A percentile compares a stretch with the other conserved stretches of the same genome.
Conservation (phyloP, 192 early-diverging fungal species). For the Paraglomus brasilianum region DNA sequence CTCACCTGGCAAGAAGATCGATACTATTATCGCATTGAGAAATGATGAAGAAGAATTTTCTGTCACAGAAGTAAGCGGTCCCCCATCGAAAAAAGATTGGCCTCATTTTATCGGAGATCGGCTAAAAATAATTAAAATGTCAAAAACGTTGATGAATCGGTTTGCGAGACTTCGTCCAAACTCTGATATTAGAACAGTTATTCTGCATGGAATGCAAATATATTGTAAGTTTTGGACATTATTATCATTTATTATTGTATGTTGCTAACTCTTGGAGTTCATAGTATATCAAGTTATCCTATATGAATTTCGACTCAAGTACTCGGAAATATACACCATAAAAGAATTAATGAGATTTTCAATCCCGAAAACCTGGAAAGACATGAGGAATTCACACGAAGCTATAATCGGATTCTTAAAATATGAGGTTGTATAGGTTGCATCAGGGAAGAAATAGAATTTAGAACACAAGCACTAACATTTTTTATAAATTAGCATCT, state of each 20-base stretch:
- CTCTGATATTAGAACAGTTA: slow-evolving; percentile 1
- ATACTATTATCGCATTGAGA: slow-evolving; percentile 4
- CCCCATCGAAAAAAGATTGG: slow-evolving; percentile 14
- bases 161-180: not conserved
- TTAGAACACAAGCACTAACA: not conserved
- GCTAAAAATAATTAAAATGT: slow-evolving; percentile 19
- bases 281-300: not conserved
- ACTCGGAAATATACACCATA: not conserved
- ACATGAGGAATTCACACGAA: slow-evolving; percentile 11
- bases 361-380: slow-evolving; percentile 6
- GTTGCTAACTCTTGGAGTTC: slow-evolving; percentile 14
- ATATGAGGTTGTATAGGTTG: slow-evolving; percentile 26
- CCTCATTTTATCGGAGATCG: not conserved
- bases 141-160: slow-evolving; percentile 10
- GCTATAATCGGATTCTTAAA: slow-evolving; percentile 21
- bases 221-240: slow-evolving; percentile 21
- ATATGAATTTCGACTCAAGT: slow-evolving; percentile 10
- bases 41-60: slow-evolving; percentile 14
- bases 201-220: not conserved
- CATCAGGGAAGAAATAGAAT: slow-evolving; percentile 8
- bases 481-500: slow-evolving; percentile 26
- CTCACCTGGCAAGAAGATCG: too few relatives aligned
- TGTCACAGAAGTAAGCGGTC: slow-evolving; percentile 14
- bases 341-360: not conserved
- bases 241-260: not conserved